Percentiles rank a stretch among this genome's conserved stretches.
These are phyloP conservation scores for Colletotrichum tabaci DNA, from an alignment of 2,329 filamentous ascomycete genomes.

Conservation along the genomic window DNA sequence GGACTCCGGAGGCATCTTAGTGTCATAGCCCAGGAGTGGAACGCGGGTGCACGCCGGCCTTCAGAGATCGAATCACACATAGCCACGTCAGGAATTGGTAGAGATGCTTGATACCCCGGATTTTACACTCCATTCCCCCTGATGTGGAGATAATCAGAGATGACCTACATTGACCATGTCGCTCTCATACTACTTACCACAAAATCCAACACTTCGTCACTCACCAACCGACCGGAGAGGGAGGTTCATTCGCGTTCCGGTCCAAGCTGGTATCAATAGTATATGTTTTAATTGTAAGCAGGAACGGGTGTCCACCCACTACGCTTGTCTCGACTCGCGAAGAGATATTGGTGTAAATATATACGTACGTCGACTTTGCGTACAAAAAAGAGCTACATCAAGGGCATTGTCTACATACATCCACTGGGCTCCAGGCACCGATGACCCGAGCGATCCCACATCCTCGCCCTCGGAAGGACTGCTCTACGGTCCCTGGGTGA, in stretches of 20 bases:
- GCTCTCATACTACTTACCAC: not conserved
- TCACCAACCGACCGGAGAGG: not conserved
- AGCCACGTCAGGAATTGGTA: conserved; percentile 4
- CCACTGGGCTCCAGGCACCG: not conserved
- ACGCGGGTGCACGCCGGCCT: not conserved
- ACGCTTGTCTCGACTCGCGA: no score
- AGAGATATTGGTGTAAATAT: no score
- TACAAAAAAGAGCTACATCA: not conserved
- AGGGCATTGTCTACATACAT: not conserved
- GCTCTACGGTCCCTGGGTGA: conserved; percentile 54
- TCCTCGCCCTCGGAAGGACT: not conserved
- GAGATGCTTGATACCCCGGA: conserved; percentile 34
- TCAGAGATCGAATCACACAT: not conserved
- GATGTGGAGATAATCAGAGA: not conserved
- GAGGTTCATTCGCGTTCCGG: not conserved
- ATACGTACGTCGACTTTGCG: no score
- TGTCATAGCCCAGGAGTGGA: not conserved
- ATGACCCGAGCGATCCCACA: not conserved
- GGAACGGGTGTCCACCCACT: not conserved
- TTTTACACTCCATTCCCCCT: not conserved
- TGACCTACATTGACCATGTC: not conserved
- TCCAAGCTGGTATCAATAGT: not conserved
- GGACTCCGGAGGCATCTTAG: conserved; percentile 5
- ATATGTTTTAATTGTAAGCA: no score
- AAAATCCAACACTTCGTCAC: not conserved